Conservation (phyloP, 1,284 basidiomycete species). For the Earliella scabrosa region DNA sequence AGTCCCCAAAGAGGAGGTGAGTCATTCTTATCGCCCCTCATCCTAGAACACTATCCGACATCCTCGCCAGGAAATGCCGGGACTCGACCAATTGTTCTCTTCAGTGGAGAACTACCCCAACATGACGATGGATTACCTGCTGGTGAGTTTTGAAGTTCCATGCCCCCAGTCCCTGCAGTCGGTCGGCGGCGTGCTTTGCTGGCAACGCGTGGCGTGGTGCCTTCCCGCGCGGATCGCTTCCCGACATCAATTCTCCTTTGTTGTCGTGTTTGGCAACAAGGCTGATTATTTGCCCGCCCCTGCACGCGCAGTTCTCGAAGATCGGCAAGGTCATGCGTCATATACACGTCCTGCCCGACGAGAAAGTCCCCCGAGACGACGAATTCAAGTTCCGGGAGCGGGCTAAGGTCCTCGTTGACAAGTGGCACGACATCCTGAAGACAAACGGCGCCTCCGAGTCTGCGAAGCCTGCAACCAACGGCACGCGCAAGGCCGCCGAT, state of each 20-base stretch:
- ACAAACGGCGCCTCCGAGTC: slow-evolving; percentile 38
- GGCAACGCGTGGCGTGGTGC: slow-evolving; percentile 24
- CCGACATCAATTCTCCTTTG: slow-evolving; percentile 16
- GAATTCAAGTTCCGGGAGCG: slow-evolving; percentile 89
- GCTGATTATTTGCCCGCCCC: slow-evolving; percentile 20
- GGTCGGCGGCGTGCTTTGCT: slow-evolving; percentile 19
- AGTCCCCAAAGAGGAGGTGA: slow-evolving; percentile 59
- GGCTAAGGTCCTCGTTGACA: slow-evolving; percentile 73
- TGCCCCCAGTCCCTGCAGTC: not conserved
- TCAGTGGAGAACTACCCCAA: slow-evolving; percentile 83
- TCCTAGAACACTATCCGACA: slow-evolving; percentile 14
- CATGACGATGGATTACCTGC: slow-evolving; percentile 86
- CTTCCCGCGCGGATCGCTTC: slow-evolving; percentile 28
- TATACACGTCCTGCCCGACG: slow-evolving; percentile 72
- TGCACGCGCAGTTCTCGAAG: slow-evolving; percentile 78
- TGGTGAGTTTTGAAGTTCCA: slow-evolving; percentile 47
- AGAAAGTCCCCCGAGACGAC: slow-evolving; percentile 80
- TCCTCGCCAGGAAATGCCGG: slow-evolving; percentile 71
- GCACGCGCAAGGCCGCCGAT: slow-evolving; percentile 28
- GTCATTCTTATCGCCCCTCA: slow-evolving; percentile 7
- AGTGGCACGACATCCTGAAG: slow-evolving; percentile 72
- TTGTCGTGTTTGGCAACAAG: slow-evolving; percentile 24
- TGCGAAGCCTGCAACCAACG: slow-evolving; percentile 28
- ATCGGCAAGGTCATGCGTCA: slow-evolving; percentile 99
- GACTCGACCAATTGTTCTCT: slow-evolving; percentile 78